Base-by-base conservation (phyloP, 2,329 filamentous ascomycete species). In the Macrophomina phaseolina region DNA sequence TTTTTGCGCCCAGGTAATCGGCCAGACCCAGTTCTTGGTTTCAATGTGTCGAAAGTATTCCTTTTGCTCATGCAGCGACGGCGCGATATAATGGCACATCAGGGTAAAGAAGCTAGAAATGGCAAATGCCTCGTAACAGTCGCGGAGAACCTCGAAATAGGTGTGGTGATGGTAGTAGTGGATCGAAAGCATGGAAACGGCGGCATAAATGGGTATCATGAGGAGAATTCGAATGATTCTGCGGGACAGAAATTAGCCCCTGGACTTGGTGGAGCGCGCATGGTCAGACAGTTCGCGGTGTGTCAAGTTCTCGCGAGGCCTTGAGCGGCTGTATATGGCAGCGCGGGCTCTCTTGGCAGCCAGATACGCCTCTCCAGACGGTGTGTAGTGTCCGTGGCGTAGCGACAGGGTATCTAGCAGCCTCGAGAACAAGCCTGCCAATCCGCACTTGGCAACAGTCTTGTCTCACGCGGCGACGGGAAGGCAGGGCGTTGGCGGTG, bases 51-150 rank as follows among this genome's bases (percentile, higher is more conserved):
- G 85, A 75, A 97, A 96, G 77, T 90, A 95, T 51, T 90, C 85
- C 76, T 96, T 96, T 77, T 96, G 93, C 32, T 88, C 85, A 77
- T 94, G 92, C 28, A 96, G 80, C 71, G 90, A 88, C 7, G 91
- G 90, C 5, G 90, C 91, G 69, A 93, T 85, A 77, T 95, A 95
- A 74, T 92, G 86, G 76, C 92, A 95, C 74, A 96, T 81, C 55
- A 96, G 83, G 8, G 90, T 88, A 79, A 96, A 96, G 83, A 96
- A 97, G 70, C 91, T 91, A 36, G 91, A 90, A 70, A 96, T 94
- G 67, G 92, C 91, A 73, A 96, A 94, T 11, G 93, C 92, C 81
- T 96, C 93, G 78, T 96, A 96, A 79, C 91, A 94, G 76, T 95
- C 91, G 73, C 91, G 88, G 51, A 94, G 81, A 63, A 95, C 89